Evolutionary conservation across 108 stramenopile genomes (phyloP), one percentile per base, ranked within the genome.

Genomic region (Aurantiochytrium sp.): DNA sequence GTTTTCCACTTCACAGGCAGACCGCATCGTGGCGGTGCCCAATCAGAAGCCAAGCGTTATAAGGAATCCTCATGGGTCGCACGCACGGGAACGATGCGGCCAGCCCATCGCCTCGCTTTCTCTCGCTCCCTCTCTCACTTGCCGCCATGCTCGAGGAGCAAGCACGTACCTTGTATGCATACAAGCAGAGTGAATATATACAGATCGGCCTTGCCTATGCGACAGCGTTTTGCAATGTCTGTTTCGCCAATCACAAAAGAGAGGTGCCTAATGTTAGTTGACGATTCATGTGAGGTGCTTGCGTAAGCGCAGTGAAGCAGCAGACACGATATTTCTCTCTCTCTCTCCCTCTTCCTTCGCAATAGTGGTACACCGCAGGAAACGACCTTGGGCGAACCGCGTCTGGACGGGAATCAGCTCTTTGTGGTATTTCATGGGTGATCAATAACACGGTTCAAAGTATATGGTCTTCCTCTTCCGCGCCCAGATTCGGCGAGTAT

Each of bases 1-100:
- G 64, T 69, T 69, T 69, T 69, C 14, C 35, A 42, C 64, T 69
- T 69, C 64, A 69, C 35, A 69, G 64, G 42, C 64, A 42, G 64
- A 14, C 6, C 64, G 64, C 64, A 69, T 69, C 64, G 25, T 69
- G 64, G 64, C 64, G 64, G 64, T 42, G 64, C 64, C 64, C 42
- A 42, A 69, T 69, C 64, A 69, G 64, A 69, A 69, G 64, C 64
- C 64, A 69, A 69, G 64, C 64, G 64, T 69, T 69, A 69, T 69
- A 69, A 12, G 64, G 42, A 69, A 42, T 69, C 64, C 64, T 69
- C 64, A 69, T 69, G 64, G 64, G 64, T 69, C 64, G 59, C n/a
- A 2, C 59, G 59, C 59, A 2, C 59, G 59, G 21, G 21, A 1
- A 59, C 59, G 59, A 69, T 42, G 42, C 25, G 35, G 6, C 35